These are phyloP conservation scores for Elsinoe arachidis DNA, from an alignment of 2,329 filamentous ascomycete species.

Conservation along the genomic window DNA sequence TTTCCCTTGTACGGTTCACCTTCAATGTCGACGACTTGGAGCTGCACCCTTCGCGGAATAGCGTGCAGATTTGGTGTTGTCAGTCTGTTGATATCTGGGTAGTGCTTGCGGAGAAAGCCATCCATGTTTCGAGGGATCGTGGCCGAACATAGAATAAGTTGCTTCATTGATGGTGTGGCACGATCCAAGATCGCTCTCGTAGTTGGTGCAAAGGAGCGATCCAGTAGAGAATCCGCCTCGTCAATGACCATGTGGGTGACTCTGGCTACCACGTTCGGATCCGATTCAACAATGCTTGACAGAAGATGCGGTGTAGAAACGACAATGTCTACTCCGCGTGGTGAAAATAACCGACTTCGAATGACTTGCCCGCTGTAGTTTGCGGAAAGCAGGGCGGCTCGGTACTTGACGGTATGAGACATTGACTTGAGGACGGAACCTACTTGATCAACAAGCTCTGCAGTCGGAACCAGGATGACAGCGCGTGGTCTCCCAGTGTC, in stretches of 20 bases:
- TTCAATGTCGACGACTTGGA: constrained; percentile 85
- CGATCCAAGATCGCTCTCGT: constrained; percentile 78
- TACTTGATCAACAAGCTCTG: constrained; percentile 86
- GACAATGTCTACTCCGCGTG: constrained; percentile 73
- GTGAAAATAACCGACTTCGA: constrained; percentile 72
- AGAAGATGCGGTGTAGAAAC: constrained; percentile 85
- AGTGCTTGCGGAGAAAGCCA: constrained; percentile 69
- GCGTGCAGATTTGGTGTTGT: constrained; percentile 94
- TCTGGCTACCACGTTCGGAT: constrained; percentile 86
- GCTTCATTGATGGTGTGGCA: constrained; percentile 68
- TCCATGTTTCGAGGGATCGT: constrained; percentile 90
- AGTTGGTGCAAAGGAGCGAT: constrained; percentile 79
- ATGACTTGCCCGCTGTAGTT: constrained; percentile 69
- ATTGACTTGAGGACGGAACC: constrained; percentile 70
- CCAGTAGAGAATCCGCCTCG: constrained; percentile 91
- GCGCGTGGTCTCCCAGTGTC: constrained; percentile 72
- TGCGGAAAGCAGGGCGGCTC: constrained; percentile 72
- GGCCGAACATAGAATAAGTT: constrained; percentile 87
- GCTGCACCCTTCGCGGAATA: constrained; percentile 86
- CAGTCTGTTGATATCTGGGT: constrained; percentile 74
- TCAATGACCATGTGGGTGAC: constrained; percentile 85
- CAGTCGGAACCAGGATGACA: constrained; percentile 81
- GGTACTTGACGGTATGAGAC: constrained; percentile 79
- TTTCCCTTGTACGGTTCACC: constrained; percentile 91
- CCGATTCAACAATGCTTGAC: constrained; percentile 74